These are phyloP conservation scores for Daldinia decipiens DNA, from an alignment of 495 filamentous ascomycete genomes.

Conservation along the genomic window DNA sequence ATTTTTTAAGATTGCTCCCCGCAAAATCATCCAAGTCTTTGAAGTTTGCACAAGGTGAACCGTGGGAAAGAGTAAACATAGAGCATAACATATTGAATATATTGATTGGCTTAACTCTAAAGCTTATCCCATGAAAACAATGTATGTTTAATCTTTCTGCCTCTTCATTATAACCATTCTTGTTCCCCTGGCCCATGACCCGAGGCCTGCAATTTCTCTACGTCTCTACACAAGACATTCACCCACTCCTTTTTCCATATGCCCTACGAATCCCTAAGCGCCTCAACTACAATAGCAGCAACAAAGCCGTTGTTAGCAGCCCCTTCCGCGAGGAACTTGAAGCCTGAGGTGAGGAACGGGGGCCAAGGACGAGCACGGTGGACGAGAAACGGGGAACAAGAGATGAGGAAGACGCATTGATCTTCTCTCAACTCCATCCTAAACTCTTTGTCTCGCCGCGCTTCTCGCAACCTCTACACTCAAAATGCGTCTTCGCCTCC, in stretches of 20 bases:
- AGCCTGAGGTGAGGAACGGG: slow-evolving; percentile 7
- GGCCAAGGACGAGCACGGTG: slow-evolving; percentile 1
- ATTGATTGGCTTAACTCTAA: slow-evolving; percentile 1
- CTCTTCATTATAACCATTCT: background rate
- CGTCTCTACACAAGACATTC: background rate
- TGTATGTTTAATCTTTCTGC: slow-evolving; percentile 27
- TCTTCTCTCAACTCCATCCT: background rate
- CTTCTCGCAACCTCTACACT: slow-evolving; percentile 21
- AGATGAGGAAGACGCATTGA: slow-evolving; percentile 1
- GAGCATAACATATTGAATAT: slow-evolving; percentile 3
- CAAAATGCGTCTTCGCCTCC: slow-evolving; percentile 28
- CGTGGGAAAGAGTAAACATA: slow-evolving; percentile 21
- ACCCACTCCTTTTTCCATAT: background rate
- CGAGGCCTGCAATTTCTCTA: background rate
- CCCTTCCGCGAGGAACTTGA: background rate
- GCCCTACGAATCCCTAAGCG: background rate
- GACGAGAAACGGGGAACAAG: slow-evolving; percentile 1
- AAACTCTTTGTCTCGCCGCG: slow-evolving; percentile 27
- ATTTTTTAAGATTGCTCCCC: slow-evolving; percentile 11
- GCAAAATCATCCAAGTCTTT: slow-evolving; percentile 21
- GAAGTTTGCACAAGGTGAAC: slow-evolving; percentile 19
- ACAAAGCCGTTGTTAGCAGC: background rate
- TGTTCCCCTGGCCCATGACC: background rate
- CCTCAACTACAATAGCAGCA: background rate
- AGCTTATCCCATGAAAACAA: slow-evolving; percentile 24